Base-by-base conservation (phyloP, 2,329 filamentous ascomycete species). In the Microsporum ferrugineum region DNA sequence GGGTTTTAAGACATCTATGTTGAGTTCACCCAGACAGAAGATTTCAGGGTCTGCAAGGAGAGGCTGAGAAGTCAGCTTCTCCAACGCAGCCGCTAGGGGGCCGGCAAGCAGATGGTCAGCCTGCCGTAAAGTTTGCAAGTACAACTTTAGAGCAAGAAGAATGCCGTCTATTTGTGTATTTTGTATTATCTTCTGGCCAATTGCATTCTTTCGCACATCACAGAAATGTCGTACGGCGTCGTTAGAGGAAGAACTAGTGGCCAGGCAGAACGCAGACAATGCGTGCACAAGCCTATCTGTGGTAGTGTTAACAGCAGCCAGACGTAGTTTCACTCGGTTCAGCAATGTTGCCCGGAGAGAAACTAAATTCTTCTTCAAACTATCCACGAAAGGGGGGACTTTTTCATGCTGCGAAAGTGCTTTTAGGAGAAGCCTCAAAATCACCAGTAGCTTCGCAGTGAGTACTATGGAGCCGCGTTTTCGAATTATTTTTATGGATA, bases 221-320 rank as follows among this genome's bases (percentile, higher is more conserved):
- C 95, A 80, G 67, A 96, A 92, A 73, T 94, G 86, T 5, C 84
- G 79, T 59, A 96, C 74, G 0, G 89, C 87, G 70, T 96, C 91
- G 61, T 83, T 85, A 0, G 89, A 85, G 0, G 90, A 88, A 0
- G 88, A 90, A 68, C 84, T 95, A 2, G 88, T 91, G 1, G 86
- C 84, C 58, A 97, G 78, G 63, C 89, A 91, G 71, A 91, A 91
- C 0, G 91, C 91, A 61, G 86, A 88, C 66, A 96, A 79, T 0
- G 87, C 85, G 66, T 89, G 86, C 10, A 92, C 77, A 14, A 94
- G 79, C 36, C 71, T 73, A 2, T 77, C 74, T 39, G 72, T 70
- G 27, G 63, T 78, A 68, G 62, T 79, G 68, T 66, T 79, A 66
- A 63, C 72, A 63, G 69, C 76, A 63, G 68, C 80, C 72, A 80